Conservation (phyloP, 179 eudicot genomes). For the Silene coronaria region DNA sequence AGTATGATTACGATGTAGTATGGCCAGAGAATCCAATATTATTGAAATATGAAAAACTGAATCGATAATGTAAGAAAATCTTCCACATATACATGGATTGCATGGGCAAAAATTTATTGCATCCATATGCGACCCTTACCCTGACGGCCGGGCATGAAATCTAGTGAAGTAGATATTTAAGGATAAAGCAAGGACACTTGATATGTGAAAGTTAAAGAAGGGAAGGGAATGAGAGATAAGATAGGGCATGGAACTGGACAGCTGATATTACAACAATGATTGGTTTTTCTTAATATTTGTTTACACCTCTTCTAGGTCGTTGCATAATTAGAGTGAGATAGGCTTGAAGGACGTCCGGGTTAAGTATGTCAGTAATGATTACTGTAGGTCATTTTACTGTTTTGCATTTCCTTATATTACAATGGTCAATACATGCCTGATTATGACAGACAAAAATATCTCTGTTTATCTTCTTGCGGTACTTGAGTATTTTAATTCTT, state of each 20-base stretch:
- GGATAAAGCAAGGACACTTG: neutral
- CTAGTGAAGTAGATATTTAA: no score
- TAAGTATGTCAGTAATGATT: neutral
- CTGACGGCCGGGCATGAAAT: no score
- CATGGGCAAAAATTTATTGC: no score
- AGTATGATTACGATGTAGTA: no score
- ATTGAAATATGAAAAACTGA: no score
- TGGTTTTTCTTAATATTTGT: neutral
- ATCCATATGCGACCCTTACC: no score
- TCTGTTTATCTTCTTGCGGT: neutral
- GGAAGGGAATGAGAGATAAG: neutral
- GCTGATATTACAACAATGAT: neutral
- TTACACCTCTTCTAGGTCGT: neutral
- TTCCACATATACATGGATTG: no score
- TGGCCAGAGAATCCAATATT: no score
- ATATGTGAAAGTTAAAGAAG: neutral
- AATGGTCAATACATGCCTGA: neutral
- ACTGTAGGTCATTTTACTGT: neutral
- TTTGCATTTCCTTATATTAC: neutral
- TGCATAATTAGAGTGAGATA: constrained; percentile 1
- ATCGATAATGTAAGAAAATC: no score
- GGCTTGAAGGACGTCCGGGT: neutral
- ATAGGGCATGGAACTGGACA: neutral
- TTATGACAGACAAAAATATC: neutral
- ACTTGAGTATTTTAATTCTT: neutral